Conservation (phyloP, 306 rosid genomes). For the Lablab purpureus region DNA sequence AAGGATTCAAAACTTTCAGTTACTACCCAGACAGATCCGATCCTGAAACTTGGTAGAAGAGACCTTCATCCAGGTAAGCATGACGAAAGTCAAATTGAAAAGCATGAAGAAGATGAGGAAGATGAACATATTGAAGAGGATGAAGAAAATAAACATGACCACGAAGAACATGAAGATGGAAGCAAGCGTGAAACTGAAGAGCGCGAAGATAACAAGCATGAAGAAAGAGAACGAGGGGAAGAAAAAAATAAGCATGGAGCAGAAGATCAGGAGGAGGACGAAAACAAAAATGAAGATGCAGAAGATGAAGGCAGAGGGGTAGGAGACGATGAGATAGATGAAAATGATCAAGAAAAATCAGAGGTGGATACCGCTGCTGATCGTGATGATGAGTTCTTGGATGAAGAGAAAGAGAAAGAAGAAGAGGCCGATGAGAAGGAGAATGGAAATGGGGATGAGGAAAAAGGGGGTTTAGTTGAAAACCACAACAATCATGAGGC, state of each 20-base stretch:
- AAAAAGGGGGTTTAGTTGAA: slow-evolving; percentile 56
- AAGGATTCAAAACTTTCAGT: slow-evolving; percentile 49
- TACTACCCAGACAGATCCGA: slow-evolving; percentile 47
- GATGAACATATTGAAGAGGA: slow-evolving; percentile 66
- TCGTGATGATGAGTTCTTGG: slow-evolving; percentile 64
- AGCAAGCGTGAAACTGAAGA: slow-evolving; percentile 52
- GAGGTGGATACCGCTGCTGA: slow-evolving; percentile 53
- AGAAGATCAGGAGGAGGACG: slow-evolving; percentile 67
- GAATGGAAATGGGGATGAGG: slow-evolving; percentile 56
- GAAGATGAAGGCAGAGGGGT: slow-evolving; percentile 72
- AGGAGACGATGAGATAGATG: slow-evolving; percentile 81
- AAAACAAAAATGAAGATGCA: slow-evolving; percentile 58
- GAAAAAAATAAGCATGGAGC: slow-evolving; percentile 58
- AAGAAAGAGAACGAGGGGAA: slow-evolving; percentile 50
- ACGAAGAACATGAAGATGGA: slow-evolving; percentile 49
- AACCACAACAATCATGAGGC: slow-evolving; percentile 74
- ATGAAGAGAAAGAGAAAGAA: slow-evolving; percentile 69
- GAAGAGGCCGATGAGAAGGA: slow-evolving; percentile 59
- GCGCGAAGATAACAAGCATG: slow-evolving; percentile 49
- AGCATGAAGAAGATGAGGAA: slow-evolving; percentile 79
- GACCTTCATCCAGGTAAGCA: slow-evolving; percentile 61
- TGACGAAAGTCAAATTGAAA: slow-evolving; percentile 51
- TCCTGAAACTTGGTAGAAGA: slow-evolving; percentile 79
- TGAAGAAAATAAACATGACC: slow-evolving; percentile 60
- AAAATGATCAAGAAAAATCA: slow-evolving; percentile 68